Evolutionary conservation across 345 rosid genomes (phyloP).

Genomic region (Luvunga scandens): DNA sequence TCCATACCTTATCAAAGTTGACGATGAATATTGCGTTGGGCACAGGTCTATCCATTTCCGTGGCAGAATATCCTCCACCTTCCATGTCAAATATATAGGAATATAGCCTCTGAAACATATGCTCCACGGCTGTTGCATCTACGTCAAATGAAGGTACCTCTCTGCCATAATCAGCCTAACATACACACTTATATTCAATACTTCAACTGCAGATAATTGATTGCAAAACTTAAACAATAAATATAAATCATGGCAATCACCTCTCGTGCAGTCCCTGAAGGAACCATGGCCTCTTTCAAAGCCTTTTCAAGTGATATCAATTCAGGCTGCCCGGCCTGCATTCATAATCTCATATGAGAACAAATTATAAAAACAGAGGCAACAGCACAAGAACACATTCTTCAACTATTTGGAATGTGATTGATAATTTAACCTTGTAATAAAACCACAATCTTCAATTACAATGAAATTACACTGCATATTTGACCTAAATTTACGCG

Average conservation of each 20-base stretch:
- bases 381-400: neutral
- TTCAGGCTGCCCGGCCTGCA: conserved; percentile 85
- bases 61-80: conserved; percentile 41
- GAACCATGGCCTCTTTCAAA: conserved; percentile 74
- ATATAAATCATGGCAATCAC: conserved; percentile 32
- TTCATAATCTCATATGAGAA: conserved; percentile 5
- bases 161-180: conserved; percentile 85
- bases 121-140: conserved; percentile 80
- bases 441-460: neutral
- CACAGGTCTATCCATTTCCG: conserved; percentile 64
- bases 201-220: neutral
- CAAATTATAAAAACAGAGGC: neutral
- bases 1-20: conserved; percentile 91
- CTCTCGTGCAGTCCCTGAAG: conserved; percentile 90
- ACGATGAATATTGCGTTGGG: conserved; percentile 86
- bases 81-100: conserved; percentile 80
- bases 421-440: neutral
- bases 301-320: conserved; percentile 87
- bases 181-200: conserved; percentile 6
- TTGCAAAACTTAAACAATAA: conserved; percentile 2
- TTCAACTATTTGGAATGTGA: neutral
- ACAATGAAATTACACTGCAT: neutral
- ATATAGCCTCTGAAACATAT: conserved; percentile 69
- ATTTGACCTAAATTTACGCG: neutral
- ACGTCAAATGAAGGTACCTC: conserved; percentile 91